Base-by-base conservation (phyloP, 306 rosid species). In the Hippophae gyantsensis region DNA sequence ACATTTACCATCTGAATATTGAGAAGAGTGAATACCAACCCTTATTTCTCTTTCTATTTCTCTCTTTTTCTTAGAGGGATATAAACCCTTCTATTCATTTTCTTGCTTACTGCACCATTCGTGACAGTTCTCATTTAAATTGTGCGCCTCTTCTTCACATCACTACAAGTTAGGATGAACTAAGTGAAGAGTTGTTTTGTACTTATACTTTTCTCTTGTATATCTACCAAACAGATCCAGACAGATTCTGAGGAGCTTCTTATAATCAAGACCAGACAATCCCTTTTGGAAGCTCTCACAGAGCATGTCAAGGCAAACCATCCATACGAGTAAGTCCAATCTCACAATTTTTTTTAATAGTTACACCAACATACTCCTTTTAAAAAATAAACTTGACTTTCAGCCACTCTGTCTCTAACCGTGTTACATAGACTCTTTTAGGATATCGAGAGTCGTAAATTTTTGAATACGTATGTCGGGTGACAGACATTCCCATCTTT, bases 191-290 rank as follows among this genome's bases (percentile, higher is more conserved):
- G 46, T 27, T 73, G 2, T 62, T 32, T 13, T 51, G 38, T 58
- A 32, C 71, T 65, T 75, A 69, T 54, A 47, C 12, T 52, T 56
- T 10, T 49, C 53, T 49, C 13, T 56, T 65, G 54, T 69, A 6
- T 63, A 71, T 54, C 63, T 46, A 54, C 67, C 63, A 49, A 53
- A 64, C 73, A 86, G 95, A 79, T 89, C 53, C 87, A 86, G 78
- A 78, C 93, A 62, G 97, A 86, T 72, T 48, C 86, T 0, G 95
- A 86, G 79, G 97, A 89, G 62, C 93, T 89, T 68, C 87, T 89
- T 41, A 86, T 86, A 54, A 86, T 89, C 78, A 89, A 84, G 79
- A 86, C 95, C 3, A 86, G 97, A 73, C 82, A 89, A 65, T 86
- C 97, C 74, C 97, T 89, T 80, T 76, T 89, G 61, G 89, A 81